Conservation (phyloP, 129 eudicot genomes). For the Flaveria sonorensis region DNA sequence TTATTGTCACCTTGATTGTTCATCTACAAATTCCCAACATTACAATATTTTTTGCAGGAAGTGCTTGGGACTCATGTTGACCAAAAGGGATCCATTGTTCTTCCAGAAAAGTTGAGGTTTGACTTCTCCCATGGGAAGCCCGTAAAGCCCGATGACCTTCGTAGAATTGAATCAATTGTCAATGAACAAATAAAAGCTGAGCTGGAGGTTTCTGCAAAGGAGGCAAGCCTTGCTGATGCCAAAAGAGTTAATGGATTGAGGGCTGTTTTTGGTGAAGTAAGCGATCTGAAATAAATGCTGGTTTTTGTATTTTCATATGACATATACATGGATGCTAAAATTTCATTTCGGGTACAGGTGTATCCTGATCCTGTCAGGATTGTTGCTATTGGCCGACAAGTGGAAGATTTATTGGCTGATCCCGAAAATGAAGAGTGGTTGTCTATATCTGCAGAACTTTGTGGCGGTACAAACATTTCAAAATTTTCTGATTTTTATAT, state of each 20-base stretch:
- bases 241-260: constrained; percentile 74
- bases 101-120: constrained; percentile 92
- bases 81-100: constrained; percentile 98
- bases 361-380: constrained; percentile 96
- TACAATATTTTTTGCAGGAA: constrained; percentile 53
- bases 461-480: constrained; percentile 64
- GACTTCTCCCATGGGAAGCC: constrained; percentile 99
- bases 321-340: neutral
- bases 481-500: neutral
- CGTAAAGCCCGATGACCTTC: constrained; percentile 77
- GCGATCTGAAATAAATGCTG: constrained; percentile 10
- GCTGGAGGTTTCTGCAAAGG: constrained; percentile 81
- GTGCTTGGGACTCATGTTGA: constrained; percentile 93
- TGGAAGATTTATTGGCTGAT: constrained; percentile 75
- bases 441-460: constrained; percentile 83
- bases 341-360: constrained; percentile 45
- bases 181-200: constrained; percentile 89
- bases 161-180: constrained; percentile 77
- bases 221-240: constrained; percentile 82
- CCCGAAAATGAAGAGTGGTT: constrained; percentile 79
- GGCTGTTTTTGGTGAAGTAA: constrained; percentile 98
- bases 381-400: constrained; percentile 81
- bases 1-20: neutral
- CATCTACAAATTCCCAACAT: constrained; percentile 1
- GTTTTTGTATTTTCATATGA: neutral